phyloP scores from a whole-genome alignment of 2,329 filamentous ascomycete genomes.

The Didymella pomorum region DNA sequence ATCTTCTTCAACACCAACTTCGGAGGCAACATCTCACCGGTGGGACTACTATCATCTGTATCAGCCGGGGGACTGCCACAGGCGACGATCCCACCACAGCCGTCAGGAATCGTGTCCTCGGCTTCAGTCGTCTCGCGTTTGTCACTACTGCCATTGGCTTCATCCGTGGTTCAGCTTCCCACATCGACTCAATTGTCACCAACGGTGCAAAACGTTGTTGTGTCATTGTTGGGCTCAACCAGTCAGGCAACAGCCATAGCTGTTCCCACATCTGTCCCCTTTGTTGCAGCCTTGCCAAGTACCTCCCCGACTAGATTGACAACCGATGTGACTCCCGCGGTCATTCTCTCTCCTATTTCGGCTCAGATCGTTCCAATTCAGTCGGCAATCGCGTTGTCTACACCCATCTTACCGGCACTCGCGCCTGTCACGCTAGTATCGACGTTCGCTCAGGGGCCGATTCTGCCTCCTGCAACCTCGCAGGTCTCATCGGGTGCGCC shows the following conservation, averaged over 20 bases:
- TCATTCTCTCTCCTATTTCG: neutral
- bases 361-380: neutral
- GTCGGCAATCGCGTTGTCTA: too few relatives aligned
- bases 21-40: neutral
- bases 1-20: neutral
- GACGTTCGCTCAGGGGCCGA: neutral
- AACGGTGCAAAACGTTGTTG: neutral
- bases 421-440: neutral
- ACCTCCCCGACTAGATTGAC: too few relatives aligned
- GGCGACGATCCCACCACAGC: neutral
- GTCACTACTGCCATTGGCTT: neutral
- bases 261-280: neutral
- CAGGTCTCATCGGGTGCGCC: neutral
- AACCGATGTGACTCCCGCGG: neutral
- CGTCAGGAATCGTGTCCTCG: neutral
- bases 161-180: neutral
- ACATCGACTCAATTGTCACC: neutral
- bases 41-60: neutral
- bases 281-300: neutral
- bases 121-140: neutral
- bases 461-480: neutral
- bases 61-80: neutral
- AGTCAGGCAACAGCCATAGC: neutral
- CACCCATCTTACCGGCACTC: neutral
- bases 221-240: neutral